Evolutionary conservation across 805 yeast species (phyloP).

Genomic region (Teunomyces atbi): DNA sequence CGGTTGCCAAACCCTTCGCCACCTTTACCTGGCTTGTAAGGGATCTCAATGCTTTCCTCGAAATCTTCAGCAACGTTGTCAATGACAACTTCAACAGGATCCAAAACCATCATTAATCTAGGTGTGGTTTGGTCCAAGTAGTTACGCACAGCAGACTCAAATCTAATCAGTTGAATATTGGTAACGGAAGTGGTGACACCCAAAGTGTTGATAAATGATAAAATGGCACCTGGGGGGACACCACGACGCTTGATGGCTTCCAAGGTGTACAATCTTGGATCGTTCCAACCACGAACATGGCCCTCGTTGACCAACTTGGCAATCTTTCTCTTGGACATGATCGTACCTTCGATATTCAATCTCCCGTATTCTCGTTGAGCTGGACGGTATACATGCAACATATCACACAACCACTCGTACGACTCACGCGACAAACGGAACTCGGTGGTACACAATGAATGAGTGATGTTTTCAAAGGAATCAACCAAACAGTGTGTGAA

Average conservation of each 20-base stretch:
- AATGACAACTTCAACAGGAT: slow-evolving; percentile 79
- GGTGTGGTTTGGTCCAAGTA: slow-evolving; percentile 91
- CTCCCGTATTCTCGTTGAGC: slow-evolving; percentile 99
- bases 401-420: slow-evolving; percentile 98
- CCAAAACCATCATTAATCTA: slow-evolving; percentile 86
- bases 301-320: slow-evolving; percentile 83
- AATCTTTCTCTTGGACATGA: slow-evolving; percentile 92
- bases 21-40: slow-evolving; percentile 80
- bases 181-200: slow-evolving; percentile 96
- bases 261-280: slow-evolving; percentile 92
- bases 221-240: slow-evolving; percentile 96
- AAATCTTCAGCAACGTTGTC: slow-evolving; percentile 79
- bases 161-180: slow-evolving; percentile 84
- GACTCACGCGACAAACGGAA: slow-evolving; percentile 89
- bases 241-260: slow-evolving; percentile 97
- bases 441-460: slow-evolving; percentile 95
- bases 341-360: slow-evolving; percentile 89
- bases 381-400: slow-evolving; percentile 91
- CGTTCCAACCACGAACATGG: slow-evolving; percentile 95
- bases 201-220: slow-evolving; percentile 87
- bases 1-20: slow-evolving; percentile 60
- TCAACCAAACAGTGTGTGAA: slow-evolving; percentile 99
- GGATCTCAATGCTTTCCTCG: slow-evolving; percentile 69
- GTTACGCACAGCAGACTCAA: slow-evolving; percentile 84
- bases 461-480: slow-evolving; percentile 93